Evolutionary conservation across 2,329 filamentous ascomycete genomes (phyloP), one percentile per base, ranked within the genome.

Genomic region (Talaromyces piceae): DNA sequence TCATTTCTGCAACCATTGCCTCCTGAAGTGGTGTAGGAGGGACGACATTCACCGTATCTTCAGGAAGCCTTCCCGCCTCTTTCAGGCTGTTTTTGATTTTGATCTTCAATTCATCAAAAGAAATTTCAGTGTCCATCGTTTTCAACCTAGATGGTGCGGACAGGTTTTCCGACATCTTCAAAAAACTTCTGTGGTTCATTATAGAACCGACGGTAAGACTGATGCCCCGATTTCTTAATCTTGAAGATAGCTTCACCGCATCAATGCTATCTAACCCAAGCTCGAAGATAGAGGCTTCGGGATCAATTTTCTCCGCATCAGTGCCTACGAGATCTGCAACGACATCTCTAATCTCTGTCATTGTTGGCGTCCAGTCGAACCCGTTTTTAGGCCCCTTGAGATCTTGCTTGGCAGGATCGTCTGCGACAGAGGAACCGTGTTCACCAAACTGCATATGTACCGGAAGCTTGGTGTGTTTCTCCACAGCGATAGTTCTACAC

Each of bases 201-300:
- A 96, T 83, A n/a, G 77, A 74, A 57, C 88, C 87, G n/a, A 91
- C 82, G 0, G 84, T 73, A 9, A 95, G 65, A 0, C 71, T 63
- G 18, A 93, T 70, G 0, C 77, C 78, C 4, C 69, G 67, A 41
- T 77, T 79, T 56, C 79, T 86, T 2, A 95, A 73, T 49, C 82
- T 78, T 0, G 88, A 83, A 0, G 87, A 86, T 0, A 96, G 72
- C 60, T 89, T 94, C 65, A 96, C 91, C 1, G 86, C 80, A 66
- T 96, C 91, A 52, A 96, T 94, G 61, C 91, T 95, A 71, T 96
- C 91, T 5, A 96, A 77, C 0, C 91, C 91, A 27, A 96, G 77
- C 58, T 91, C 83, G 33, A 94, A 83, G 9, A 96, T 80, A 0
- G 85, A 85, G 0, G 81, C 81, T 5, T 73, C 67, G 47, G 80